A percentile compares a stretch with the other conserved stretches of the same genome.
phyloP scores from a whole-genome alignment of 2,329 filamentous ascomycete species.

The Fusarium drepaniforme region DNA sequence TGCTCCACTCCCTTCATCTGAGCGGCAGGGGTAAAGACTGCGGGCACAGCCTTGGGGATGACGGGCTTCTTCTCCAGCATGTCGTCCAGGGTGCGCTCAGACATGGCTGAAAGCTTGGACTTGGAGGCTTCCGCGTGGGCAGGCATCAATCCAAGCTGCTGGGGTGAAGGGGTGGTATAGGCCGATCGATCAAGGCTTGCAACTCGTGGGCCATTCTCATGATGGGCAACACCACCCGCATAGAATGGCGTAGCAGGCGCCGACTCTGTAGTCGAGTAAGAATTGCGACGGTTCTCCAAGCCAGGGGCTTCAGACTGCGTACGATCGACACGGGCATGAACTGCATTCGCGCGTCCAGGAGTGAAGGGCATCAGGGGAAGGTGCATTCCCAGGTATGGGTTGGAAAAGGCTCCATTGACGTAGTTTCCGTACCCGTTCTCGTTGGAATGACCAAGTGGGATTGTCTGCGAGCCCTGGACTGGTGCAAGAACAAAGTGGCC shows the following conservation, averaged over 20 bases:
- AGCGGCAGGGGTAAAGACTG: slow-evolving; percentile 86
- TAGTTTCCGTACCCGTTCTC: slow-evolving; percentile 51
- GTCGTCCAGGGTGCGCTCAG: slow-evolving; percentile 69
- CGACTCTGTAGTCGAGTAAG: slow-evolving; percentile 77
- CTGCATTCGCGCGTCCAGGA: slow-evolving; percentile 60
- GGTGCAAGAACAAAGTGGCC: slow-evolving; percentile 54
- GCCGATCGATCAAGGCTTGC: slow-evolving; percentile 71
- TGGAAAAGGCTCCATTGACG: slow-evolving; percentile 50
- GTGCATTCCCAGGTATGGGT: slow-evolving; percentile 53
- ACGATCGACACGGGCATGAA: slow-evolving; percentile 61
- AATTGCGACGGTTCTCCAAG: slow-evolving; percentile 74
- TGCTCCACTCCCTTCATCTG: slow-evolving; percentile 92
- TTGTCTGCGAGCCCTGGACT: slow-evolving; percentile 49
- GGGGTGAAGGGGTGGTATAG: slow-evolving; percentile 76
- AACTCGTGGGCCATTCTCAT: slow-evolving; percentile 71
- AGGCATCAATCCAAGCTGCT: slow-evolving; percentile 62
- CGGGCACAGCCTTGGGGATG: slow-evolving; percentile 90
- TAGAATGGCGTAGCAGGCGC: slow-evolving; percentile 76
- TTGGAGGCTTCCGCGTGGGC: slow-evolving; percentile 59
- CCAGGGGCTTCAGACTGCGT: slow-evolving; percentile 68
- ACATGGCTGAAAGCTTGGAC: slow-evolving; percentile 51
- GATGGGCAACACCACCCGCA: slow-evolving; percentile 65
- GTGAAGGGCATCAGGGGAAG: slow-evolving; percentile 63
- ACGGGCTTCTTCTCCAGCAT: slow-evolving; percentile 81
- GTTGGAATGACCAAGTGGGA: slow-evolving; percentile 50